phyloP scores from a whole-genome alignment of 2,329 filamentous ascomycete species.

The Hypomyces rosellus region DNA sequence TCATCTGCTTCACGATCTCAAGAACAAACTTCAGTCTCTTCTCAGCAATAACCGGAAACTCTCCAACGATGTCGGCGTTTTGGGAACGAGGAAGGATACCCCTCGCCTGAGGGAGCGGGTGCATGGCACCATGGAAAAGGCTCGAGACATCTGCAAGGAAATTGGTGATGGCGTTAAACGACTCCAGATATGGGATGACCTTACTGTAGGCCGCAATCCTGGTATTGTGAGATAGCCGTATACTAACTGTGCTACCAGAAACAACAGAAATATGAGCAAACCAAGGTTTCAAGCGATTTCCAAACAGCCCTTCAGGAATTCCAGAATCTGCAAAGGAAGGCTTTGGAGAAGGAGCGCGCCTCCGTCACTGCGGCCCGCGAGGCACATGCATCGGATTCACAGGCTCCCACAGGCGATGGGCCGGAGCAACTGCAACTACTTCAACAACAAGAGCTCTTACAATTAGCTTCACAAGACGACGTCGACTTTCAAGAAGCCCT shows the following conservation, averaged over 20 bases:
- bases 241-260: slow-evolving; percentile 48
- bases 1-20: slow-evolving; percentile 72
- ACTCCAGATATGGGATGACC: slow-evolving; percentile 78
- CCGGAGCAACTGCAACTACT: slow-evolving; percentile 46
- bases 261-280: slow-evolving; percentile 92
- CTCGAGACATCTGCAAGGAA: slow-evolving; percentile 78
- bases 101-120: slow-evolving; percentile 86
- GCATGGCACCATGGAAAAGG: slow-evolving; percentile 80
- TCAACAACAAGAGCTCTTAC: slow-evolving; percentile 66
- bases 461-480: slow-evolving; percentile 83
- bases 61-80: slow-evolving; percentile 72
- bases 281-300: slow-evolving; percentile 92
- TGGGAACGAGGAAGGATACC: slow-evolving; percentile 88
- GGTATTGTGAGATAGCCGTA: background rate
- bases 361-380: slow-evolving; percentile 77
- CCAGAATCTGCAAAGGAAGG: slow-evolving; percentile 81
- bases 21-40: slow-evolving; percentile 81
- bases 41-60: slow-evolving; percentile 83
- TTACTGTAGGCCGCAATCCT: slow-evolving; percentile 54
- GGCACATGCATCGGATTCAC: slow-evolving; percentile 60
- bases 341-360: slow-evolving; percentile 86
- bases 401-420: slow-evolving; percentile 22
- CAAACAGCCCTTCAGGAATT: slow-evolving; percentile 84
- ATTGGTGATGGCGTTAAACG: slow-evolving; percentile 92
- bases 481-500: slow-evolving; percentile 96